phyloP scores from a whole-genome alignment of 2,329 filamentous ascomycete genomes.

The Aotearoamyces nothofagi region DNA sequence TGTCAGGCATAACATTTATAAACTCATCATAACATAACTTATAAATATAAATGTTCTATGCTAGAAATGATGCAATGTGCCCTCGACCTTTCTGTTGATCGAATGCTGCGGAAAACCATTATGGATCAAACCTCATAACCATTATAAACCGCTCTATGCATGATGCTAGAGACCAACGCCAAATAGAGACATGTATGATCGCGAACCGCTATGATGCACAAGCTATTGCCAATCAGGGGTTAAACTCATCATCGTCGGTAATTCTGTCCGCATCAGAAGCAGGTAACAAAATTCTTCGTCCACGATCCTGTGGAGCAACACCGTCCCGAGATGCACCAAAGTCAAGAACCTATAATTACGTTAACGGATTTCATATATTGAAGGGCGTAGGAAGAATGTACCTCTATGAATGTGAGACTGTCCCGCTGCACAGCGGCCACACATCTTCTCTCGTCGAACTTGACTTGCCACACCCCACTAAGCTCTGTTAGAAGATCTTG shows the following conservation, averaged over 20 bases:
- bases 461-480: conserved; percentile 97
- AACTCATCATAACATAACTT: no score
- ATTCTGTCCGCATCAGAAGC: neutral
- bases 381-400: conserved; percentile 22
- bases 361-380: conserved; percentile 18
- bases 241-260: neutral
- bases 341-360: conserved; percentile 66
- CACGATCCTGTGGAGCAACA: conserved; percentile 59
- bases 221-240: no score
- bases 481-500: conserved; percentile 87
- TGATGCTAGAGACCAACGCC: no score
- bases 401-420: conserved; percentile 88
- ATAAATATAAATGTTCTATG: no score
- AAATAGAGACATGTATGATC: no score
- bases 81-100: no score
- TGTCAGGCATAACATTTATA: no score
- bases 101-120: no score
- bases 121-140: no score
- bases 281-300: conserved; percentile 53
- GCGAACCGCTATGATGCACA: no score
- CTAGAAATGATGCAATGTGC: no score
- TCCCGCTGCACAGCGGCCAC: conserved; percentile 94
- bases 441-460: conserved; percentile 88
- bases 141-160: no score
- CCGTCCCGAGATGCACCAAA: conserved; percentile 91